Base-by-base conservation (phyloP, 78 protist species). In the Dictyostelium purpureum region DNA sequence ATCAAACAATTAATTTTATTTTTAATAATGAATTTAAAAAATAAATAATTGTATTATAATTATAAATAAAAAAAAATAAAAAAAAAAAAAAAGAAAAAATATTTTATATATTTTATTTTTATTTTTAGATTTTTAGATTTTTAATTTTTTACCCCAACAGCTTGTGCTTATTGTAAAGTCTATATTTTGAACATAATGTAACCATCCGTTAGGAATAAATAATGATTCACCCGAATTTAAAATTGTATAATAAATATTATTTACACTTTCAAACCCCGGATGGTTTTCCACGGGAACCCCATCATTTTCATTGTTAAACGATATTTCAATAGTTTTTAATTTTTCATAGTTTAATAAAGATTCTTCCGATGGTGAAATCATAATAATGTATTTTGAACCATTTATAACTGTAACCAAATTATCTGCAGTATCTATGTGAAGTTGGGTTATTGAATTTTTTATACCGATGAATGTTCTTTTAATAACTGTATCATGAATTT, bases 341-440 rank as follows among this genome's bases (percentile, higher is more conserved):
- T 21, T 59, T 59, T 28, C 37, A 59, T 10, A 59, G 14, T 59
- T 38, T 59, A 40, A 73, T 6, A 2, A 37, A 21, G 2, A 52
- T n/a, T 19, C 54, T 19, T 83, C 76, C 6, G 59, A 26, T 38
- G 91, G 91, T 73, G 79, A 71, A n/a, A 83, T 49, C 57, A 83
- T 14, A 2, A 73, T 61, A 33, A 83, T 21, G 18, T 28, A 35
- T 37, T 83, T 83, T 14, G 6, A 21, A 47, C 91, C 91, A 21
- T 52, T 40, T 4, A 83, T 54, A 2, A 83, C 81, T 4, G 82
- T 28, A 19, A 83, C 91, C 0, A 83, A 21, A 45, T 83, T 83
- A 10, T 83, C 91, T 33, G 76, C 91, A 6, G 91, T 83, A 45
- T 83, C 91, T 33, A 56, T 59, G 37, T 83, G 91, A 38, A 83